Evolutionary conservation across 2,329 filamentous ascomycete species (phyloP), one percentile per base, ranked within the genome.

Genomic region (Teratosphaeria viscida): DNA sequence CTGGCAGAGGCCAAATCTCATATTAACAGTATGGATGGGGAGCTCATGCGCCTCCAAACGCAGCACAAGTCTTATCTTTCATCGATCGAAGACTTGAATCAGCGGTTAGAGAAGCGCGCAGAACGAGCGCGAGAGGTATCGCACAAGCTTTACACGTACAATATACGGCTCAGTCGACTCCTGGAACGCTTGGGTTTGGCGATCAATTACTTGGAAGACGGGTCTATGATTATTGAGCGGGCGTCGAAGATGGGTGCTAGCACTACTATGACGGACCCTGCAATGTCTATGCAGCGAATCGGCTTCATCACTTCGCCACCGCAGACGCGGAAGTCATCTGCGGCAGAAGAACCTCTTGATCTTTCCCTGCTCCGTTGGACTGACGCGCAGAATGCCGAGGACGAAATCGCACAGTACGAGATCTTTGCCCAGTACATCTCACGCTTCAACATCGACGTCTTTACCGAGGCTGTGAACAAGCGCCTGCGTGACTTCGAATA

Each of bases 401-500:
- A 82, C 10, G 92, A 96, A 72, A 80, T 84, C 4, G 79, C 84
- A 54, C 88, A 86, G 64, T 99, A 92, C 70, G 79, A 84, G 16
- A 81, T 85, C 1, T 96, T 90, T 69, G 79, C 96, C 64, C 79
- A 83, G 39, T 85, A 85, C 3, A 77, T 96, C 19, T 85, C 88
- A 19, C 82, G 83, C 32, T 94, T 99, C 69, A 89, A 95, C 69
- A 80, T 92, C 55, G 90, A 96, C 62, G 80, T 83, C 2, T 95
- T 96, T 68, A 84, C 85, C 54, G 92, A 97, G 60, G 86, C 89
- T 0, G 81, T 99, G 29, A 87, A 90, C 63, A 94, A 92, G 68
- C 87, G 94, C 14, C 85, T 96, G 68, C 95, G 92, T 68, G 94
- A 99, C 69, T 88, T 95, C 62, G 94, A 99, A 73, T 87, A 94